Conservation (phyloP, 768 basidiomycete genomes). For the Clitopilus hobsonii region DNA sequence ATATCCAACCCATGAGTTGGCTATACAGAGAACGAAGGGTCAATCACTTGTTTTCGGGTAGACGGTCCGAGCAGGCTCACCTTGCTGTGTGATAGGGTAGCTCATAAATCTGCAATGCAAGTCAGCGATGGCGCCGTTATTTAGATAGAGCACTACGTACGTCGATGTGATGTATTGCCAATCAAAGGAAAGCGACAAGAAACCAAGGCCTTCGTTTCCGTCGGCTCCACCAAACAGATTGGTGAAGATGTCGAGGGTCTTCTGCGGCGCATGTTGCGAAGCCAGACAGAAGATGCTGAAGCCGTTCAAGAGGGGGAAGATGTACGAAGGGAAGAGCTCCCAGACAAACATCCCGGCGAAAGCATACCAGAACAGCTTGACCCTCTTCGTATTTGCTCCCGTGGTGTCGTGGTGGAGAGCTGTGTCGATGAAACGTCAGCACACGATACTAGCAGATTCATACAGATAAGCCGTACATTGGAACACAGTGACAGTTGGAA, state of each 20-base stretch:
- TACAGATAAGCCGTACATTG: slow-evolving; percentile 33
- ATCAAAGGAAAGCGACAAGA: slow-evolving; percentile 59
- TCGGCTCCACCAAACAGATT: slow-evolving; percentile 64
- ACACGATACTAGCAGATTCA: not conserved
- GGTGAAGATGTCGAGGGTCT: slow-evolving; percentile 45
- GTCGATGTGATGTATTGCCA: slow-evolving; percentile 60
- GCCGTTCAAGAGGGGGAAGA: slow-evolving; percentile 62
- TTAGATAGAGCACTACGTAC: slow-evolving; percentile 16
- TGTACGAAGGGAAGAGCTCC: slow-evolving; percentile 50
- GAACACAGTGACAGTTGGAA: slow-evolving; percentile 56
- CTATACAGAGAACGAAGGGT: slow-evolving; percentile 18
- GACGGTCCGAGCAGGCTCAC: slow-evolving; percentile 19
- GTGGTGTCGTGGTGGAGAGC: slow-evolving; percentile 45
- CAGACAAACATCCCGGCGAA: slow-evolving; percentile 49
- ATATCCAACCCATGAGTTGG: slow-evolving; percentile 55
- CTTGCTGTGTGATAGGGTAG: slow-evolving; percentile 51
- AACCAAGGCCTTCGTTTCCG: slow-evolving; percentile 65
- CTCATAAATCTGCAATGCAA: slow-evolving; percentile 39
- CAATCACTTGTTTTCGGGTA: not conserved
- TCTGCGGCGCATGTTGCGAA: slow-evolving; percentile 40
- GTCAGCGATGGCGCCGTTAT: no score
- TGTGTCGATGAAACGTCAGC: slow-evolving; percentile 13
- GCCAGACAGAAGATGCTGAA: slow-evolving; percentile 59
- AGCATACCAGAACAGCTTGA: slow-evolving; percentile 48
- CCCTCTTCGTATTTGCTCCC: slow-evolving; percentile 37